Evolutionary conservation across 352 stramenopile genomes (phyloP).

Genomic region (Thraustochytrium striatum): DNA sequence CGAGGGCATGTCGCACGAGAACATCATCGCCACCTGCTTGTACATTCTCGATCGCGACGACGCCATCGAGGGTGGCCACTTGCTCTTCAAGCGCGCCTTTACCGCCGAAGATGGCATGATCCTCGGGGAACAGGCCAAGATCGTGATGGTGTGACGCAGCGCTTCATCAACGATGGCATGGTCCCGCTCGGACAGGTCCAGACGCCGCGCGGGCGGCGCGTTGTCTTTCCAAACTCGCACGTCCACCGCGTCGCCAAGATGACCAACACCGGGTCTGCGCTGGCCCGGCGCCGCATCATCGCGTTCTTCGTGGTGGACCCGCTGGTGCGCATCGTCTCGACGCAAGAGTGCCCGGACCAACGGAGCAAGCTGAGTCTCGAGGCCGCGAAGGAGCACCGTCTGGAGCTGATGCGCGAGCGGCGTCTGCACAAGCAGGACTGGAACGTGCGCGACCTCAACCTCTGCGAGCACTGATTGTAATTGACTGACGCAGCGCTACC

Average conservation of each 20-base stretch:
- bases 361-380: slow-evolving; percentile 5
- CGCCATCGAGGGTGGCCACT: slow-evolving; percentile 37
- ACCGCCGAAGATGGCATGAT: background rate
- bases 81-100: slow-evolving; percentile 36
- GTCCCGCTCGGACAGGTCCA: background rate
- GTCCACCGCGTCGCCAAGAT: slow-evolving; percentile 8
- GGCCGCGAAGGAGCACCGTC: slow-evolving; percentile 35
- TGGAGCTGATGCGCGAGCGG: slow-evolving; percentile 48
- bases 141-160: background rate
- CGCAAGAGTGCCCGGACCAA: slow-evolving; percentile 48
- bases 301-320: slow-evolving; percentile 52
- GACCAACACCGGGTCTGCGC: background rate
- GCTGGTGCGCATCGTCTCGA: slow-evolving; percentile 42
- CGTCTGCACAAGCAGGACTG: slow-evolving; percentile 44
- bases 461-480: slow-evolving; percentile 19
- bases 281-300: slow-evolving; percentile 16
- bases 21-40: slow-evolving; percentile 49
- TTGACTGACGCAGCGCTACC: too few relatives aligned
- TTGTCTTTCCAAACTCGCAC: slow-evolving; percentile 25
- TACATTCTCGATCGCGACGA: slow-evolving; percentile 45
- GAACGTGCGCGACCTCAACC: slow-evolving; percentile 41
- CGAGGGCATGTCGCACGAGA: slow-evolving; percentile 53
- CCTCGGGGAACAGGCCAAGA: too few relatives aligned
- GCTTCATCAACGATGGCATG: background rate
- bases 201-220: background rate